Evolutionary conservation across 2,329 filamentous ascomycete species (phyloP), one percentile per base, ranked within the genome.

Genomic region (Verticillium tricorpus): DNA sequence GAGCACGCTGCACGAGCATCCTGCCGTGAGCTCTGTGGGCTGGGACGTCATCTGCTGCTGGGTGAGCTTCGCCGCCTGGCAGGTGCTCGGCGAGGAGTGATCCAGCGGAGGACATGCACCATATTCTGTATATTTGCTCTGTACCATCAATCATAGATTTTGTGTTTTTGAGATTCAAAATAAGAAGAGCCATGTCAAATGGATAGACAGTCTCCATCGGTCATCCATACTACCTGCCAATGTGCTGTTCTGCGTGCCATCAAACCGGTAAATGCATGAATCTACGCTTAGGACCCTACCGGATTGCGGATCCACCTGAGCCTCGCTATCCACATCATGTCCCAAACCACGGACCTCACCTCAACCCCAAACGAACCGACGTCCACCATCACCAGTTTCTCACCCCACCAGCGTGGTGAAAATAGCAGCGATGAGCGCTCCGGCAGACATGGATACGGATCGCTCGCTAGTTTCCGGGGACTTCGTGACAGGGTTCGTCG

Each of bases 41-140:
- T 71, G 67, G 66, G 69, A 70, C 59, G 69, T 69, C 15, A 67
- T 71, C 5, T 69, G 66, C 56, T 72, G 68, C 52, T 71, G 67
- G 69, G 28, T 64, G 1, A 69, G 66, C 19, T 67, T 64, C 31
- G 58, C 31, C 2, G 57, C 63, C 9, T 70, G 69, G 69, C 58
- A 60, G 15, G 1, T 63, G 22, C 35, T 64, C 5, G 61, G 63
- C 9, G 32, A 59, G n/a, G 56, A 63, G 28, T 54, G 25, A 55
- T 19, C 34, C 9, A 14, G 34, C 14, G 34, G 14, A 11, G 14
- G 8, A 35, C 34, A 11, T 12, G 34, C 2, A 11, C 34, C 9
- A 11, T 1, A 12, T 35, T 11, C 5, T 35, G 34, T 35, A 35
- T 1, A 35, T 11, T 28, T 3, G 7, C 3, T 28, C 4, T 28